Conservation (phyloP, 164 flowering plant genomes). For the Annona squamosa region DNA sequence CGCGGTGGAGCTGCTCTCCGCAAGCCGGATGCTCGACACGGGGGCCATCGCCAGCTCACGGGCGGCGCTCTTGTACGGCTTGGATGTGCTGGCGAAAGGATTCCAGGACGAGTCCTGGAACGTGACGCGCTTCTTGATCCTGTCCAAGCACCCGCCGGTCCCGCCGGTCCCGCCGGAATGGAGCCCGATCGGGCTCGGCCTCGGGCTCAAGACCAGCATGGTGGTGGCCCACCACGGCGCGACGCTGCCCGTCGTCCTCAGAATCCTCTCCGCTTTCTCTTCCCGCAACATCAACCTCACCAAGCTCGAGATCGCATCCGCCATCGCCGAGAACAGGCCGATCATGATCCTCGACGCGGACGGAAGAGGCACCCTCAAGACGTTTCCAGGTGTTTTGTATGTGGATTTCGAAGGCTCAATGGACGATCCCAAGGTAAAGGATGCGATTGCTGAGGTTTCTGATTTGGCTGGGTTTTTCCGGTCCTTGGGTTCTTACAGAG, state of each 20-base stretch:
- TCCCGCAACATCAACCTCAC: constrained; percentile 20
- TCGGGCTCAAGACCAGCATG: constrained; percentile 20
- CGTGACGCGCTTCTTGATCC: constrained; percentile 24
- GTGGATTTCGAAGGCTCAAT: constrained; percentile 24
- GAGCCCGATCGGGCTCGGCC: no score
- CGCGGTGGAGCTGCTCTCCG: constrained; percentile 25
- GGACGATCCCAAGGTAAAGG: constrained; percentile 22
- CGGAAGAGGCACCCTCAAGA: constrained; percentile 13
- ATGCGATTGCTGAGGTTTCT: constrained; percentile 21
- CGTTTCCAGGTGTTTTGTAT: constrained; percentile 16
- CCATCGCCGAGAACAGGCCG: not conserved
- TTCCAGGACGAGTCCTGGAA: constrained; percentile 33
- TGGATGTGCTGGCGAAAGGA: constrained; percentile 24
- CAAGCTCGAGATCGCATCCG: constrained; percentile 19
- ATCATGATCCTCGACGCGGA: constrained; percentile 17
- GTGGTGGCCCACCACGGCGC: constrained; percentile 18
- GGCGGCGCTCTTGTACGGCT: constrained; percentile 21
- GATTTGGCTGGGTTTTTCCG: constrained; percentile 15
- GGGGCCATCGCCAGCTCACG: constrained; percentile 28
- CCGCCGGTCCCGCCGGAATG: not conserved
- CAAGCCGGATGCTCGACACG: constrained; percentile 19
- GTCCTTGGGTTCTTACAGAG: constrained; percentile 19
- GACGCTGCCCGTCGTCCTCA: constrained; percentile 8
- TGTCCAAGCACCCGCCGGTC: constrained; percentile 6
- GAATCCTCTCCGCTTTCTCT: constrained; percentile 22